A percentile compares a stretch with the other conserved stretches of the same genome.
These are phyloP conservation scores for Stenogyne calaminthoides DNA, from an alignment of 305 asterid genomes.

Conservation along the genomic window DNA sequence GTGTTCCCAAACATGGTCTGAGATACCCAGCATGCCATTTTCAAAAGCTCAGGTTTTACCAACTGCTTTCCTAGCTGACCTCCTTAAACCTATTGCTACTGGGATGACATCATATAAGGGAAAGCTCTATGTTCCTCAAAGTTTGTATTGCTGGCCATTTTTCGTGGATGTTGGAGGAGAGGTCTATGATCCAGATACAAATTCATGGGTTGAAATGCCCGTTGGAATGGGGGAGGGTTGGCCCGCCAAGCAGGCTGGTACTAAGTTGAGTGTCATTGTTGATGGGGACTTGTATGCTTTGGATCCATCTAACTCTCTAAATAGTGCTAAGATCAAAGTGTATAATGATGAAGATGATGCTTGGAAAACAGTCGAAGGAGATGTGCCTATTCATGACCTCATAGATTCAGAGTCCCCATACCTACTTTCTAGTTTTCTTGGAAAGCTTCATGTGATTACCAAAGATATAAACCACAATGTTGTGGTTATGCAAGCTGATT, in stretches of 20 bases:
- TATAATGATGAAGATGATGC: conserved; percentile 67
- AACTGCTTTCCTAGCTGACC: conserved; percentile 72
- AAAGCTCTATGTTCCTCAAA: conserved; percentile 78
- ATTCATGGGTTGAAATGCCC: conserved; percentile 88
- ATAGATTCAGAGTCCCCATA: conserved; percentile 73
- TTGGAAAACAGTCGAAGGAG: conserved; percentile 77
- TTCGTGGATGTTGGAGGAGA: conserved; percentile 88
- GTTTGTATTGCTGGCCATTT: conserved; percentile 81
- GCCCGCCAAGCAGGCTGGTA: conserved; percentile 89
- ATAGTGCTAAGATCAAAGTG: conserved; percentile 68
- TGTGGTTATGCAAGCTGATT: conserved; percentile 64
- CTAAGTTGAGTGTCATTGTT: conserved; percentile 69
- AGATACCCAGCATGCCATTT: conserved; percentile 79
- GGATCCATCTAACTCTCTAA: conserved; percentile 65
- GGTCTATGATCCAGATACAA: conserved; percentile 74
- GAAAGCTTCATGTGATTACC: conserved; percentile 69
- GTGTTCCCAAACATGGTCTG: conserved; percentile 59
- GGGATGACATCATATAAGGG: conserved; percentile 82
- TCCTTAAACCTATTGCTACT: conserved; percentile 85
- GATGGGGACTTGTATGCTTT: conserved; percentile 71
- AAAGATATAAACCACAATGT: conserved; percentile 60
- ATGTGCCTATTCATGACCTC: conserved; percentile 55
- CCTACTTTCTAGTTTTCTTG: conserved; percentile 70
- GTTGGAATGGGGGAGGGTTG: conserved; percentile 89
- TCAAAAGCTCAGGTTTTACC: conserved; percentile 76